phyloP scores from a whole-genome alignment of 1,284 basidiomycete species.

The Boletus sp. region DNA sequence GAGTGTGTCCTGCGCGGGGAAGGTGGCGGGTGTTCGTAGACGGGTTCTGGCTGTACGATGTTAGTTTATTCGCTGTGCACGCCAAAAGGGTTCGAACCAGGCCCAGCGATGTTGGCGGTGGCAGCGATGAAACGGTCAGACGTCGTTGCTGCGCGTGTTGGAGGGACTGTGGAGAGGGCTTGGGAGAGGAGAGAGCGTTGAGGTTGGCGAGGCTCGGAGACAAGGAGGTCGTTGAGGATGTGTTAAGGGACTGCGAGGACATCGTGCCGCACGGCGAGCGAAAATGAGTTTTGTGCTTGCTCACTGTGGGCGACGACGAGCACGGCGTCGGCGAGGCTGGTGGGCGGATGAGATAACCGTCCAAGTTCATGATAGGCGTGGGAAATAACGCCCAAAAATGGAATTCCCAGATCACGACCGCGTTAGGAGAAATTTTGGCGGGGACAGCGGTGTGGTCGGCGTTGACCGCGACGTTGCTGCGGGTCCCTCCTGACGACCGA shows the following conservation, averaged over 20 bases:
- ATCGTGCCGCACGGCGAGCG: slow-evolving; percentile 22
- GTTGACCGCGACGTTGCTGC: slow-evolving; percentile 16
- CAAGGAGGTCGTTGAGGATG: slow-evolving; percentile 30
- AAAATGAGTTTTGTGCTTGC: slow-evolving; percentile 5
- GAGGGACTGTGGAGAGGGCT: slow-evolving; percentile 17
- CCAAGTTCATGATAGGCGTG: slow-evolving; percentile 17
- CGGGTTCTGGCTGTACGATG: slow-evolving; percentile 30
- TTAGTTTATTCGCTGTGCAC: slow-evolving; percentile 2
- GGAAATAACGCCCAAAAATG: slow-evolving; percentile 21
- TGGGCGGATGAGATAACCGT: slow-evolving; percentile 14
- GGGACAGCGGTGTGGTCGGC: slow-evolving; percentile 8
- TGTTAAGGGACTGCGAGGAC: slow-evolving; percentile 32
- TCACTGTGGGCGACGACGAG: slow-evolving; percentile 28
- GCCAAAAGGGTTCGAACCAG: slow-evolving; percentile 18
- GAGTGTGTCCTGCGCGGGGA: slow-evolving; percentile 51
- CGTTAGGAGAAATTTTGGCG: slow-evolving; percentile 29
- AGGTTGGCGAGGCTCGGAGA: slow-evolving; percentile 34
- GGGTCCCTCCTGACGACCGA: not conserved
- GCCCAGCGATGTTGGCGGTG: slow-evolving; percentile 29
- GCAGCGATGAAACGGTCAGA: slow-evolving; percentile 22
- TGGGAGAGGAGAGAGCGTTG: slow-evolving; percentile 31
- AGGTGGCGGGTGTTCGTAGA: slow-evolving; percentile 30
- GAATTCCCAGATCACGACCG: slow-evolving; percentile 1
- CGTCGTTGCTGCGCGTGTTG: slow-evolving; percentile 28
- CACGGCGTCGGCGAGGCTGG: slow-evolving; percentile 12